Conservation (phyloP, 345 rosid genomes). For the Gossypium longicalyx region DNA sequence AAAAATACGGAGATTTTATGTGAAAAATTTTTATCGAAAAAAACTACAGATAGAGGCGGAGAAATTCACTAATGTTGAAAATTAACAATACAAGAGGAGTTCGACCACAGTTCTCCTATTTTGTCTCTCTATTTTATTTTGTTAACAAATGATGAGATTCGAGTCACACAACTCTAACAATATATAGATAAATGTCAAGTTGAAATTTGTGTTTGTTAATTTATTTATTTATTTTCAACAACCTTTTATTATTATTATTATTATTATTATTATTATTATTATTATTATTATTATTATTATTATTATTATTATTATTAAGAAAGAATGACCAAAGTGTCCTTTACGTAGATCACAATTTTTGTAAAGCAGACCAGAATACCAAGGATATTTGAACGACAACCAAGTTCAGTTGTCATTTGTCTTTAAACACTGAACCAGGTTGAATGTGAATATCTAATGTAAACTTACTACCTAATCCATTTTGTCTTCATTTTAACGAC, state of each 20-base stretch:
- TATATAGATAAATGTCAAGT: too few species aligned
- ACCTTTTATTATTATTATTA: too few species aligned
- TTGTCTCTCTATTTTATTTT: too few species aligned
- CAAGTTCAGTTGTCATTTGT: constrained; percentile 20
- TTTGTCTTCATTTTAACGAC: constrained; percentile 6
- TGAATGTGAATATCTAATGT: constrained; percentile 26
- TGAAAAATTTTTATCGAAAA: too few species aligned
- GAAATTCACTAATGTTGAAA: too few species aligned
- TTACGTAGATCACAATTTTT: constrained; percentile 20
- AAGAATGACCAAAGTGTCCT: constrained; percentile 1
- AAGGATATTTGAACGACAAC: constrained; percentile 6
- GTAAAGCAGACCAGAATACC: not conserved
- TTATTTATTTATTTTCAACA: not conserved
- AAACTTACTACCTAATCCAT: constrained; percentile 31
- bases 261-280: too few species aligned
- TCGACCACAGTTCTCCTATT: rapidly evolving
- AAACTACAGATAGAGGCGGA: rapidly evolving
- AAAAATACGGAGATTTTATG: too few species aligned
- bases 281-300: too few species aligned
- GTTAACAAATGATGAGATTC: rapidly evolving
- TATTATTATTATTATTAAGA: not conserved
- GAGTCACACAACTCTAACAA: too few species aligned
- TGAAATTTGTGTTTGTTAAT: too few species aligned
- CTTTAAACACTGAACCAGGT: constrained; percentile 19
- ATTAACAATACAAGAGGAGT: too few species aligned